Evolutionary conservation across 108 stramenopile genomes (phyloP), one percentile per base, ranked within the genome.

Genomic region (Pseudonitzschia delicatissima): DNA sequence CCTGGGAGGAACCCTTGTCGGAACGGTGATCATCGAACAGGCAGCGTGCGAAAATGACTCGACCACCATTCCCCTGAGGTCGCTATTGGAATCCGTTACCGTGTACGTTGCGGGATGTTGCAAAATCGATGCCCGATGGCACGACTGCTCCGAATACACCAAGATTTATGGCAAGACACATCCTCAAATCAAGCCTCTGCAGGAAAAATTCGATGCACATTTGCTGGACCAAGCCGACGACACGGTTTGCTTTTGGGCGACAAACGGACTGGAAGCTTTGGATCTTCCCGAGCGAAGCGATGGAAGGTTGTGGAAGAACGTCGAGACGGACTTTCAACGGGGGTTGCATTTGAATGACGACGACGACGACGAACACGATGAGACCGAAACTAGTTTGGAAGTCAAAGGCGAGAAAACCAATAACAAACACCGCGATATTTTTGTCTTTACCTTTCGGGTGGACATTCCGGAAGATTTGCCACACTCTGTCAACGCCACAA

Each of bases 401-500:
- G 59, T 5, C 44, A 26, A 48, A 53, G 25, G 15, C 34, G 39
- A 50, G 21, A 0, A 60, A 18, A 60, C 2, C 7, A 39, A 49
- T 1, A 57, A 25, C 52, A 28, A 26, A 44, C 29, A 48, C 28
- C 28, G 31, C 23, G 47, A 55, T 26, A 18, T 64, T 0, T 52
- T 82, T 50, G 78, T 80, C 5, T 86, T 72, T 63, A 81, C 85
- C 37, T 86, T 82, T 72, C 81, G 82, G 37, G 62, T 67, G 21
- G 74, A 82, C 44, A 36, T 86, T 28, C 85, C 85, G 1, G 15
- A 45, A 18, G 76, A 80, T 42, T 45, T 81, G 32, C 83, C 83
- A 3, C 77, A 73, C 33, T 69, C 84, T 12, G 44, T 80, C 29
- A 35, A 63, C 29, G 78, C 82, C 2, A 79, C 66, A 1, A 71